These are phyloP conservation scores for Margaritispora aquatica DNA, from an alignment of 495 filamentous ascomycete genomes.

Conservation along the genomic window DNA sequence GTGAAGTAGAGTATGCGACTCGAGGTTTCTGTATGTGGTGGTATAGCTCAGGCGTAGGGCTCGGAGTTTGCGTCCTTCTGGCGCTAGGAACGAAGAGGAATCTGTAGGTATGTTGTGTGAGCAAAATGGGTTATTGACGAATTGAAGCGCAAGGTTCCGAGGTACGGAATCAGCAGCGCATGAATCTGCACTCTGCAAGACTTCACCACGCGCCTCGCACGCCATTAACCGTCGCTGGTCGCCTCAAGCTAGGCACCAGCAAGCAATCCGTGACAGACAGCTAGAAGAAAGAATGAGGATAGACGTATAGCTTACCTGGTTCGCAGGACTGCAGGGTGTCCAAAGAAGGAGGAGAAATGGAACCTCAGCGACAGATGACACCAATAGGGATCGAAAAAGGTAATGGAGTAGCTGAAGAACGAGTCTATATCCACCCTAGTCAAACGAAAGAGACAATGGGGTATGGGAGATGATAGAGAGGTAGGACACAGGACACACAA, in stretches of 20 bases:
- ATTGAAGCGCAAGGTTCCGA: not conserved
- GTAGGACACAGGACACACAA: not conserved
- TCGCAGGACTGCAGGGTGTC: not conserved
- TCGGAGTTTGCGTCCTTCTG: conserved; percentile 1
- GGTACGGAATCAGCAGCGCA: not conserved
- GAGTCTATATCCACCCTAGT: too few species aligned
- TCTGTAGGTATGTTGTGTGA: not conserved
- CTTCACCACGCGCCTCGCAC: not conserved
- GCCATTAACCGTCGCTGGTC: not conserved
- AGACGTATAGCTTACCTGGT: not conserved
- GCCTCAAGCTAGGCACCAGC: not conserved
- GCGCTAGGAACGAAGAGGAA: not conserved
- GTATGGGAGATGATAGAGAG: not conserved
- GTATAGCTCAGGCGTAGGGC: conserved; percentile 4
- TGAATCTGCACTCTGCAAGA: not conserved
- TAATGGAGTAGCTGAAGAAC: too few species aligned
- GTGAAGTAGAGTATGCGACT: not conserved
- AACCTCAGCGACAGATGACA: not conserved
- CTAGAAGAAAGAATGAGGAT: not conserved
- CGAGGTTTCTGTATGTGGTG: conserved; percentile 3
- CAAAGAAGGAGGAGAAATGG: not conserved
- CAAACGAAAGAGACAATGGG: not conserved
- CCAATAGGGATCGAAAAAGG: not conserved
- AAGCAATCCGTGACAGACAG: too few species aligned
- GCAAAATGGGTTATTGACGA: not conserved